Base-by-base conservation (phyloP, 805 yeast genomes). In the Starmera amethionina region DNA sequence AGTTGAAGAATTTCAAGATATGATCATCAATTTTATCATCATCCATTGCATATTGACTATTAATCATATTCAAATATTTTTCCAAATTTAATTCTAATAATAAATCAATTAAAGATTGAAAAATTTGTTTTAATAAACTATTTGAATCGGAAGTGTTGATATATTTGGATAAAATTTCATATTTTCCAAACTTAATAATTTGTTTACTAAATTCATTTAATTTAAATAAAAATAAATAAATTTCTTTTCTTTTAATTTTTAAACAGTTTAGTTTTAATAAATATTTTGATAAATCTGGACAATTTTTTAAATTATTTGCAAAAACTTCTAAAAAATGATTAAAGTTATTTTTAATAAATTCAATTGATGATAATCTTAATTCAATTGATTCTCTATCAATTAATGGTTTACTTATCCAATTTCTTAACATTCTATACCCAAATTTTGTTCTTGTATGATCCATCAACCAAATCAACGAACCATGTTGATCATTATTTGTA, bases 331-430 rank as follows among this genome's bases (percentile, higher is more conserved):
- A 59, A 31, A 68, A 55, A 5, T 64, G 56, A 29, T 61, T 64
- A 43, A 67, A 66, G 14, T 62, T 58, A 5, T 56, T 55, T 2
- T 62, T 62, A 4, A 79, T 55, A 41, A 73, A 70, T 18, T 68
- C 70, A 5, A 80, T 70, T 0, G 95, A 87, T 33, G 72, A 73
- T 0, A 72, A 61, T 22, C 98, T 68, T n/a, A 68, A 66, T 41
- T 72, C 68, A 3, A 93, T 82, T 8, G 62, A 61, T 2, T 61
- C 66, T 28, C 67, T 62, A 34, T 77, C 68, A 0, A 75, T 59
- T 18, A 89, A 65, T 1, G 98, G 98, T 44, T 70, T 66, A 1
- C 77, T 67, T 0, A 89, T 61, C 98, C 98, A 93, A 32, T 72
- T 64, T 27, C 69, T 66, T 12, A 93, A 56, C 43, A 75, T 50